phyloP scores from a whole-genome alignment of 1,284 basidiomycete species.

The Microbotryum lychnidis-dioicae region DNA sequence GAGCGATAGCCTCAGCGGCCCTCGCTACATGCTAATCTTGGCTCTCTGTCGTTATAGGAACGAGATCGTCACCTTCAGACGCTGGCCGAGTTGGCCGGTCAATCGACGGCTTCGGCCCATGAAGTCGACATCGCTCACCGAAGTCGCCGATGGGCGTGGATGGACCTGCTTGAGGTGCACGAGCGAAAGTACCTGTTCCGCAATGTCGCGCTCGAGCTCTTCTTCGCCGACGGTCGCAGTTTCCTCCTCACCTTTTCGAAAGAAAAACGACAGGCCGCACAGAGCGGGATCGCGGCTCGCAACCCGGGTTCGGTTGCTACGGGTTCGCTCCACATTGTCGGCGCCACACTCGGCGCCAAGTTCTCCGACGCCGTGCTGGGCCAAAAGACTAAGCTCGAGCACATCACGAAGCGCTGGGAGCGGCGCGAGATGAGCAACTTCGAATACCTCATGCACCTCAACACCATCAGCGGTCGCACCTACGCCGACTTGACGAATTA shows the following conservation, averaged over 20 bases:
- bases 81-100: slow-evolving; percentile 63
- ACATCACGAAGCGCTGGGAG: slow-evolving; percentile 36
- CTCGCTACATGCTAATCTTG: slow-evolving; percentile 58
- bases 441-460: slow-evolving; percentile 39
- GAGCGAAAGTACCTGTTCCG: slow-evolving; percentile 80
- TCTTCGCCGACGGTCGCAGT: slow-evolving; percentile 39
- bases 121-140: slow-evolving; percentile 1
- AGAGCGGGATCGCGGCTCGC: slow-evolving; percentile 29
- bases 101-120: slow-evolving; percentile 57
- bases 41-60: slow-evolving; percentile 42
- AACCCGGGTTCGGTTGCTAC: slow-evolving; percentile 33
- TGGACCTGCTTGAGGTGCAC: slow-evolving; percentile 66
- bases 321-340: slow-evolving; percentile 9
- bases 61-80: slow-evolving; percentile 42
- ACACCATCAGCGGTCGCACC: slow-evolving; percentile 38
- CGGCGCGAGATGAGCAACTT: slow-evolving; percentile 38
- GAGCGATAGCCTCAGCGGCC: slow-evolving; percentile 11
- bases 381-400: slow-evolving; percentile 31
- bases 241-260: slow-evolving; percentile 37
- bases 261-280: slow-evolving; percentile 29
- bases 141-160: slow-evolving; percentile 57
- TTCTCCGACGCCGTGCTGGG: slow-evolving; percentile 25
- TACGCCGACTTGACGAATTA: slow-evolving; percentile 76
- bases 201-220: slow-evolving; percentile 57
- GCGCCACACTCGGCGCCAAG: slow-evolving; percentile 4